phyloP scores from a whole-genome alignment of 1,139 yeast species.

The Blastobotrys illinoisensis region DNA sequence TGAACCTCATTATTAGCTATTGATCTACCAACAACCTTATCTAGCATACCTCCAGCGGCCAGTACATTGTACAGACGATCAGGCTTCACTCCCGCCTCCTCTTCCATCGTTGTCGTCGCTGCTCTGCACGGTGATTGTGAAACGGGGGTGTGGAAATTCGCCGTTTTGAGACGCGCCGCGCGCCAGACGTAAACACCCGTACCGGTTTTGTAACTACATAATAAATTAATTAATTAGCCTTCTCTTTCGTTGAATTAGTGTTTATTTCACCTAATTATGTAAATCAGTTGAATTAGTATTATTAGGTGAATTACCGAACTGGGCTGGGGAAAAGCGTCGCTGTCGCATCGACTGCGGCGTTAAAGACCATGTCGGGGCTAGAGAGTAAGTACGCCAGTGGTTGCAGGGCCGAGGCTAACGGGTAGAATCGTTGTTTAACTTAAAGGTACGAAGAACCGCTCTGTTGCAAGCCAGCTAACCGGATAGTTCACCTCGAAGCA shows the following conservation, averaged over 20 bases:
- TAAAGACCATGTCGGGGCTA: slow-evolving; percentile 40
- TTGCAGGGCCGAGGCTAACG: slow-evolving; percentile 1
- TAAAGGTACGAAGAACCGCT: slow-evolving; percentile 33
- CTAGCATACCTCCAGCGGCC: neutral
- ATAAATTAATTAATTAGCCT: no score
- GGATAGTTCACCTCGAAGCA: slow-evolving; percentile 86
- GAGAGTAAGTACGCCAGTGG: slow-evolving; percentile 37
- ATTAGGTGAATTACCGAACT: neutral
- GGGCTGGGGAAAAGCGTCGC: neutral
- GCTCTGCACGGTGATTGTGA: neutral
- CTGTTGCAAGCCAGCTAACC: neutral
- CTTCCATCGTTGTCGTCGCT: neutral
- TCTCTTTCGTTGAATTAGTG: neutral
- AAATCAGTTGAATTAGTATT: neutral
- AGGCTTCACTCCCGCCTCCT: slow-evolving; percentile 1
- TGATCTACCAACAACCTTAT: neutral
- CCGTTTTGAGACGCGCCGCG: neutral
- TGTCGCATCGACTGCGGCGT: neutral
- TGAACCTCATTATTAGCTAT: slow-evolving; percentile 3
- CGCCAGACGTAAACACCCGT: neutral
- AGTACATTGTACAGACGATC: neutral
- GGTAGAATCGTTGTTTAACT: slow-evolving; percentile 48
- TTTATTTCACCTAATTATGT: no score
- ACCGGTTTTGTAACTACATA: neutral
- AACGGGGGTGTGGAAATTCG: neutral